Evolutionary conservation across 805 yeast genomes (phyloP), one percentile per base, ranked within the genome.

Genomic region (Clavispora vitiphila): DNA sequence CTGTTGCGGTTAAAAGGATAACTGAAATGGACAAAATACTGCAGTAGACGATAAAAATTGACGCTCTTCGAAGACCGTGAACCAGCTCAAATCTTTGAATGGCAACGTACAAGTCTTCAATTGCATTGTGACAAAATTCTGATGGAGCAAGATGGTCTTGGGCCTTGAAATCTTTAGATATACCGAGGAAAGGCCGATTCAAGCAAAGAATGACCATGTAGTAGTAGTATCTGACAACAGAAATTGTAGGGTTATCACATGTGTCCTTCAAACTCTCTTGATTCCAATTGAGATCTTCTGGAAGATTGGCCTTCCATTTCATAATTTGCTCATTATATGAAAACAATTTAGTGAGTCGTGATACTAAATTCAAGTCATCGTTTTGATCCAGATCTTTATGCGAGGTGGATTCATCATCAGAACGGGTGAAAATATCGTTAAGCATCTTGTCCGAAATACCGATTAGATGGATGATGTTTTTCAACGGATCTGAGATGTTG

Each of bases 121-220:
- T 71, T 0, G 68, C 72, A 18, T 60, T 61, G 3, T 57, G 40
- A 41, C 77, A 69, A 7, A 71, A 61, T 14, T 38, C 43, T 14
- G 58, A 53, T 0, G 75, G 74, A 4, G 63, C 52, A 30, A 63
- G 56, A 21, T 50, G 49, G 15, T 51, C 51, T n/a, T 40, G 38
- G 26, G 46, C 39, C 35, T 47, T 46, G 43, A 46, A 46, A 14
- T 46, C 51, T 19, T 48, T 47, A 23, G 40, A 27, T 27, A 68
- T 51, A 3, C 76, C 80, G 31, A 78, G 70, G 50, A 80, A 79
- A 2, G 83, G 84, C 32, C 81, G 64, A 51, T 80, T 80, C 39
- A 80, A 67, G 42, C 84, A 78, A n/a, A 80, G 61, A 14, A 75
- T 57, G 2, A 78, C 71, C 35, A 80, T 71, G 52, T 80, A 80